Evolutionary conservation across 2,329 filamentous ascomycete species (phyloP).

Genomic region (Colletotrichum sp.): DNA sequence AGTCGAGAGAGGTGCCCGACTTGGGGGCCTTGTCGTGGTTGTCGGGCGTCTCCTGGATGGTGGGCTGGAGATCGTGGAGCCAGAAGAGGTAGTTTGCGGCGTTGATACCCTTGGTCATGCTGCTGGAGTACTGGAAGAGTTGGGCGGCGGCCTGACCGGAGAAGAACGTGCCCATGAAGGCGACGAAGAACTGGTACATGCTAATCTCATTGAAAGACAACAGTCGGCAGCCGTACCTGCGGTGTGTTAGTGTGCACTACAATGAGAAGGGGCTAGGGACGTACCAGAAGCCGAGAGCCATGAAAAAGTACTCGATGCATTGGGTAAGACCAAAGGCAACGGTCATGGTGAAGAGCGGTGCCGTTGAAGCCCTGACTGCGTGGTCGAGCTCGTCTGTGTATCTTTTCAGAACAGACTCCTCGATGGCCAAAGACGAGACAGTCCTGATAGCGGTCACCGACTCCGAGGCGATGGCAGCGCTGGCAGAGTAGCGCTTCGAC

Average conservation of each 20-base stretch:
- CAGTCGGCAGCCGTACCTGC: constrained; percentile 40
- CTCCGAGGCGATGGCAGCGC: constrained; percentile 49
- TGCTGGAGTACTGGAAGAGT: constrained; percentile 54
- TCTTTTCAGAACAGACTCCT: constrained; percentile 35
- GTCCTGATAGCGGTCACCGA: constrained; percentile 44
- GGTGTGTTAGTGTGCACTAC: neutral
- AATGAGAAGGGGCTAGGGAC: neutral
- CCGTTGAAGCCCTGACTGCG: constrained; percentile 31
- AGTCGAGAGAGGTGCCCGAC: constrained; percentile 44
- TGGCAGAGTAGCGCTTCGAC: constrained; percentile 37
- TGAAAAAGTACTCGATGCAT: constrained; percentile 40
- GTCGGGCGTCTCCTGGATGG: constrained; percentile 44
- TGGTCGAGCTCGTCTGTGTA: constrained; percentile 35
- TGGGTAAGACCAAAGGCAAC: constrained; percentile 42
- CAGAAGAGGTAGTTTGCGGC: constrained; percentile 57
- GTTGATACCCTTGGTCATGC: constrained; percentile 55
- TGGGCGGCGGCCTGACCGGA: constrained; percentile 44
- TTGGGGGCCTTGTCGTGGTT: constrained; percentile 42
- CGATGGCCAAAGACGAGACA: constrained; percentile 46
- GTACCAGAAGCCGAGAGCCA: constrained; percentile 46
- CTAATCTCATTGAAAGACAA: constrained; percentile 41
- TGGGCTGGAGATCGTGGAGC: constrained; percentile 47
- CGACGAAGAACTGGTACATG: constrained; percentile 51
- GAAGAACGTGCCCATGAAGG: constrained; percentile 57
- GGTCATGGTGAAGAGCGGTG: constrained; percentile 37